Evolutionary conservation across 2,329 filamentous ascomycete genomes (phyloP).

Genomic region (Monosporascus ibericus): DNA sequence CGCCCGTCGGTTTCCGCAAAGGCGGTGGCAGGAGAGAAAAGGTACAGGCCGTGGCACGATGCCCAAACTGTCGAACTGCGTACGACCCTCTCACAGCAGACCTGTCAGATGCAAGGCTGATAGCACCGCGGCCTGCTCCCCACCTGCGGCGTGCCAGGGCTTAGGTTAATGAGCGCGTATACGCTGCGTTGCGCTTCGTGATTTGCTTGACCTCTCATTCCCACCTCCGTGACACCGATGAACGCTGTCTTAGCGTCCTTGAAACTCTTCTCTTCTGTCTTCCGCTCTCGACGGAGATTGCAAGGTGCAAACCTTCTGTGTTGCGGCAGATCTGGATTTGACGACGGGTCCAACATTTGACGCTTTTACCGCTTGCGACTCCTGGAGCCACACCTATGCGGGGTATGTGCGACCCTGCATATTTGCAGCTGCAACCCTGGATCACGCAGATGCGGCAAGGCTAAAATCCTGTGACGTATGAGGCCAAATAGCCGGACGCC

Average conservation of each 20-base stretch:
- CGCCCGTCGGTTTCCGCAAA: too few relatives aligned
- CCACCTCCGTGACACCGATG: too few relatives aligned
- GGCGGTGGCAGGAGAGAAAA: not conserved
- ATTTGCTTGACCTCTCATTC: not conserved
- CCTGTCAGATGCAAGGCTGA: not conserved
- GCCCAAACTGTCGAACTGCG: not conserved
- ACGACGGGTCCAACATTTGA: too few relatives aligned
- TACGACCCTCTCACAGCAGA: not conserved
- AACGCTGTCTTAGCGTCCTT: not conserved
- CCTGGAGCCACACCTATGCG: too few relatives aligned
- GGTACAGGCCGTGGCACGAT: not conserved
- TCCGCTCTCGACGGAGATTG: not conserved
- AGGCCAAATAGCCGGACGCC: not conserved
- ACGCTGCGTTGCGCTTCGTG: not conserved
- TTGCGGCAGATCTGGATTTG: too few relatives aligned
- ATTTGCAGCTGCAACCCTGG: not conserved
- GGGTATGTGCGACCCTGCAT: not conserved
- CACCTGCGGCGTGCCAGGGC: not conserved
- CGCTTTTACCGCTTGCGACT: too few relatives aligned
- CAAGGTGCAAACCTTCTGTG: not conserved
- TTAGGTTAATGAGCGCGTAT: not conserved
- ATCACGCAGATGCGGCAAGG: not conserved
- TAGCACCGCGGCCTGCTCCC: not conserved
- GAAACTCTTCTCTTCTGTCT: not conserved
- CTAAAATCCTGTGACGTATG: not conserved